These are phyloP conservation scores for Vitis labrusca DNA, from an alignment of 164 flowering plant genomes.

Conservation along the genomic window DNA sequence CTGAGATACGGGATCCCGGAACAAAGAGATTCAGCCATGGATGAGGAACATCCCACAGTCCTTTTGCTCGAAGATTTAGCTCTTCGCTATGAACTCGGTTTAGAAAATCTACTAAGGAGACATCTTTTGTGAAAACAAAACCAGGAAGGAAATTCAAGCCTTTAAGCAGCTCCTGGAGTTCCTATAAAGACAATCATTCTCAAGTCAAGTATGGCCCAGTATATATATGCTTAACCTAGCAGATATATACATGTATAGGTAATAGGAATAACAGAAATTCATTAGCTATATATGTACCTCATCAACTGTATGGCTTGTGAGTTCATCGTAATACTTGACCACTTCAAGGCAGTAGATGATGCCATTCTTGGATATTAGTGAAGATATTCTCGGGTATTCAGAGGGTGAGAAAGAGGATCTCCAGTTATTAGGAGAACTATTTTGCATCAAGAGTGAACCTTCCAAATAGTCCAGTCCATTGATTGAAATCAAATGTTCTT, in stretches of 20 bases:
- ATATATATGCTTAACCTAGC: too few species aligned
- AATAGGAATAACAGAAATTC: neutral
- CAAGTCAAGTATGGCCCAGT: too few species aligned
- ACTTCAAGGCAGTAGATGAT: slow-evolving; percentile 73
- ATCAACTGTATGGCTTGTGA: slow-evolving; percentile 25
- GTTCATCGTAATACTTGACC: slow-evolving; percentile 60
- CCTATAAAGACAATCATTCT: slow-evolving; percentile 34
- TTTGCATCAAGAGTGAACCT: slow-evolving; percentile 51
- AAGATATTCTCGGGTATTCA: slow-evolving; percentile 36
- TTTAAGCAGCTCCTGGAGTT: slow-evolving; percentile 36
- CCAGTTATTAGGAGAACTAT: slow-evolving; percentile 55
- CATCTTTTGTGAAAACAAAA: slow-evolving; percentile 52
- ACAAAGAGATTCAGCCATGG: slow-evolving; percentile 89
- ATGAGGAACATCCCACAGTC: slow-evolving; percentile 88
- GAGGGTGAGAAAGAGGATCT: slow-evolving; percentile 63
- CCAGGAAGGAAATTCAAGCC: slow-evolving; percentile 47
- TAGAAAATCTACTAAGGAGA: slow-evolving; percentile 54
- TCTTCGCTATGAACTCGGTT: slow-evolving; percentile 64
- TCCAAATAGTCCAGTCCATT: slow-evolving; percentile 59
- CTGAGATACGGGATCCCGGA: slow-evolving; percentile 59
- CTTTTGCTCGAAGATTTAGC: slow-evolving; percentile 48
- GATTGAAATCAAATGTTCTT: slow-evolving; percentile 58
- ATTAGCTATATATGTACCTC: slow-evolving; percentile 30
- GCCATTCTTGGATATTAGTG: slow-evolving; percentile 37
- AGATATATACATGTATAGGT: neutral